Conservation (phyloP, 2,329 filamentous ascomycete species). For the Graphium sp. region DNA sequence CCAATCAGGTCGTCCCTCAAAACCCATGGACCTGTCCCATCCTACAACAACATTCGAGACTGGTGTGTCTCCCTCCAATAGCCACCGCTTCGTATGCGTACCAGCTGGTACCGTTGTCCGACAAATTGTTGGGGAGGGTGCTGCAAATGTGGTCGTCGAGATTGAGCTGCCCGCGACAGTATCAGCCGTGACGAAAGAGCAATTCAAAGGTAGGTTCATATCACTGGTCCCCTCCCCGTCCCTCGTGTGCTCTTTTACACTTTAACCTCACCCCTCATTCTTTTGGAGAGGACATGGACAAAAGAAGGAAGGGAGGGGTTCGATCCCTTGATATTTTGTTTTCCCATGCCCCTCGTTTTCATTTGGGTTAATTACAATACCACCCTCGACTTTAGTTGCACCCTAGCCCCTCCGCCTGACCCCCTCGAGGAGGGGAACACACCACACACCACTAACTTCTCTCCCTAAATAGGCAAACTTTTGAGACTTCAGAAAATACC, state of each 20-base stretch:
- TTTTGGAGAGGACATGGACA: slow-evolving; percentile 16
- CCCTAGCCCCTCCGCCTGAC: too few species aligned
- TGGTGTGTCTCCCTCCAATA: not conserved
- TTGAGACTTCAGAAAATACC: slow-evolving; percentile 7
- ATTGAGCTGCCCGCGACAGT: slow-evolving; percentile 24
- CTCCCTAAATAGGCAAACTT: slow-evolving; percentile 5
- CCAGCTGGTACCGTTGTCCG: slow-evolving; percentile 5
- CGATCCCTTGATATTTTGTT: too few species aligned
- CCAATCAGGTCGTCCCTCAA: too few species aligned
- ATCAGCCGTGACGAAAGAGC: slow-evolving; percentile 9
- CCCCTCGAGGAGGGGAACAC: slow-evolving; percentile 17
- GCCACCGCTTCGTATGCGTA: slow-evolving; percentile 1
- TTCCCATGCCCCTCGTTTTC: too few species aligned
- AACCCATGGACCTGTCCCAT: too few species aligned
- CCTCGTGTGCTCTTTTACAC: slow-evolving; percentile 1
- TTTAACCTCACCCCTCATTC: not conserved
- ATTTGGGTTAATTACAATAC: too few species aligned
- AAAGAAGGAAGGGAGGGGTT: too few species aligned
- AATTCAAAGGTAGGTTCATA: slow-evolving; percentile 17
- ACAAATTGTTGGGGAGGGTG: slow-evolving; percentile 45
- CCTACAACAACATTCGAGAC: too few species aligned
- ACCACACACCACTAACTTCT: not conserved
- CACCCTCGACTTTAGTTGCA: too few species aligned
- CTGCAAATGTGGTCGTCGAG: slow-evolving; percentile 61
- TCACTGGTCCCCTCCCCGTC: slow-evolving; percentile 8